Base-by-base conservation (phyloP, 202 grass and related monocot genomes). In the Panicum virgatum region DNA sequence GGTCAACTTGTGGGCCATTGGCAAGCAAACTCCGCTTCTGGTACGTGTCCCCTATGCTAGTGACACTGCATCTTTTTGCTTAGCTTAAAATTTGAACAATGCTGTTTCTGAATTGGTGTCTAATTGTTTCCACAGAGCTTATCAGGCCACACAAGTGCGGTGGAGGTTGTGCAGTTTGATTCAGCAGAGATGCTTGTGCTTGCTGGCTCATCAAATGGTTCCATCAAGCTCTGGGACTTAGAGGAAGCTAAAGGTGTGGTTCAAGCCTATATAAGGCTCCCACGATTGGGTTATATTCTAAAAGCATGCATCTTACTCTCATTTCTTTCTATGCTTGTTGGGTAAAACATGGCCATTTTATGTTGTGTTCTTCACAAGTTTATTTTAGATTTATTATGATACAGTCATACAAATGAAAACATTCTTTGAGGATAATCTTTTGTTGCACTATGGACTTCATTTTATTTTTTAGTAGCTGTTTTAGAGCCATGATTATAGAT, bases 221-320 rank as follows among this genome's bases (percentile, higher is more conserved):
- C 89, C 37, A 96, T 96, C 85, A 98, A 96, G 69, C 91, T 98
- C 73, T 98, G 96, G 96, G 92, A 98, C 75, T 84, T 98, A 26
- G 96, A 98, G 85, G 92, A 98, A 86, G 96, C 90, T 32, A 98
- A 98, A 86, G 88, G 96, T 98, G 78, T 65, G 90, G 87, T 52
- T 86, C 20, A n/a, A 57, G 30, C 22, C 57, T 85, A 43, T 45
- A 70, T 56, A 64, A 71, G n/a, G 6, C 20, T 30, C 51, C 2
- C 1, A 5, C 32, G 57, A 69, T 18, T 57, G 45, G 45, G 47
- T 71, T 42, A 50, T 78, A 57, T 40, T 20, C 48, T 80, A 32
- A 81, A 58, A 50, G 38, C 5, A 9, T 54, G 10, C 36, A 29
- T 80, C 60, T 32, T 30, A 22, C 38, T 27, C 45, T 19, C 29